Conservation (phyloP, 2,329 filamentous ascomycete species). For the Colletotrichum sp. region DNA sequence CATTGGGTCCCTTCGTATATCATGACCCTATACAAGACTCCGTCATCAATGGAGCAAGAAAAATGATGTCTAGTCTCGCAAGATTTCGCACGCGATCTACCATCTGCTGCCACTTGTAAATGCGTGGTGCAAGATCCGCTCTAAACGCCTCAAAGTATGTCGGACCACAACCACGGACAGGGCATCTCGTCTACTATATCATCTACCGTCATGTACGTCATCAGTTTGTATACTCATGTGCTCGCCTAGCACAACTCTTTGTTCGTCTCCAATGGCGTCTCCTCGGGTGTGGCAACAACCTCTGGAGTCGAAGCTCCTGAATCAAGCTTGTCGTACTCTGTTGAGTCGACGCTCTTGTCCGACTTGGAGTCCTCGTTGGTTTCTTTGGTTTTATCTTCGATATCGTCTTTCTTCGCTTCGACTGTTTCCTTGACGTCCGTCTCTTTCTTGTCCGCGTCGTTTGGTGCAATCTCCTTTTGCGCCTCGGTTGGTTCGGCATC, state of each 20-base stretch:
- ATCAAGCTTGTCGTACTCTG: conserved; percentile 23
- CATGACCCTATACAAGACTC: background rate
- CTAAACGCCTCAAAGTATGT: background rate
- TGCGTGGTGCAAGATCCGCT: background rate
- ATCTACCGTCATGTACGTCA: background rate
- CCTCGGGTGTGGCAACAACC: conserved; percentile 29
- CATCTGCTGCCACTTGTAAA: background rate
- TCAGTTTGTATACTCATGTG: background rate
- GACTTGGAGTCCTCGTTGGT: conserved; percentile 18
- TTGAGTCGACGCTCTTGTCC: conserved; percentile 17
- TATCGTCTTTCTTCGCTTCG: background rate
- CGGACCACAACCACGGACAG: background rate
- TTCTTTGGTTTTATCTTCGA: background rate
- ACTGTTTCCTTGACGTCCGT: background rate
- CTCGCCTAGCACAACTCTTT: conserved; percentile 23
- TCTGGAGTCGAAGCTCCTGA: conserved; percentile 19
- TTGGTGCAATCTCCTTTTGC: background rate
- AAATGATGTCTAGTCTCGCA: background rate
- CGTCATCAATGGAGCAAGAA: background rate
- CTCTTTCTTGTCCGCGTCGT: background rate
- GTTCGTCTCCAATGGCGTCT: conserved; percentile 33
- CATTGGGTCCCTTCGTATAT: background rate
- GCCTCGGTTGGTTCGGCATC: background rate
- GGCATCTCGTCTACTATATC: background rate
- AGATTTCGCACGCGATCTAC: background rate